Base-by-base conservation (phyloP, 2,329 filamentous ascomycete genomes). In the Fusarium multiceps region DNA sequence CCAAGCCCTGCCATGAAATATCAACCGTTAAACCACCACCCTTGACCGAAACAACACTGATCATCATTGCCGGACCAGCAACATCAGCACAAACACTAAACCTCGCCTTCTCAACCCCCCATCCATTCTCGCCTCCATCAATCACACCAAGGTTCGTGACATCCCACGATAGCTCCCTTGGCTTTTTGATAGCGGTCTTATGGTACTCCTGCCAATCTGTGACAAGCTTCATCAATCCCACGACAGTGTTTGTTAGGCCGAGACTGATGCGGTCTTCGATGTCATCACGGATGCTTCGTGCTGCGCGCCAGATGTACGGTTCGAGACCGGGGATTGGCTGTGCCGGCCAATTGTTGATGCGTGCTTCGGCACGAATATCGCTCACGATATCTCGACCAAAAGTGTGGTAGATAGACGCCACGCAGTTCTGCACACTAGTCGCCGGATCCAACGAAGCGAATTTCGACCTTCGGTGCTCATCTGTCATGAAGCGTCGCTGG, bases 61-160 rank as follows among this genome's bases (percentile, higher is more conserved):
- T 58, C 40, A 50, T 25, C 23, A 64, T 64, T 9, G 60, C 60
- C 1, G 61, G 51, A 4, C 59, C 59, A 6, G 54, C 16, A 4
- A 64, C 40, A 11, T 41, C 46, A 1, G 51, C 61, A 41, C 59
- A 58, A 4, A 64, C 8, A 6, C 50, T n/a, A 5, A 64, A 64
- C 2, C 60, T 59, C 4, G 51, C 32, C 3, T 23, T 59, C 0
- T 18, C 14, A 6, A 64, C 4, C 0, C 6, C n/a, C 46, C 61
- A 64, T 0, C 53, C 25, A 34, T 47, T 16, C 2, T 50, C 32
- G 1, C 12, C 41, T 12, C 23, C 45, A 6, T 64, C 59, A 1
- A 64, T 13, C 1, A 64, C 59, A 3, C 61, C 61, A 3, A 64
- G 32, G 2, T 64, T 64, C 1, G 61, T 59, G 1, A 64, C 60